Evolutionary conservation across 106 monocot species (phyloP), one percentile per base, ranked within the genome.

Genomic region (Acanthochlamys bracteata): DNA sequence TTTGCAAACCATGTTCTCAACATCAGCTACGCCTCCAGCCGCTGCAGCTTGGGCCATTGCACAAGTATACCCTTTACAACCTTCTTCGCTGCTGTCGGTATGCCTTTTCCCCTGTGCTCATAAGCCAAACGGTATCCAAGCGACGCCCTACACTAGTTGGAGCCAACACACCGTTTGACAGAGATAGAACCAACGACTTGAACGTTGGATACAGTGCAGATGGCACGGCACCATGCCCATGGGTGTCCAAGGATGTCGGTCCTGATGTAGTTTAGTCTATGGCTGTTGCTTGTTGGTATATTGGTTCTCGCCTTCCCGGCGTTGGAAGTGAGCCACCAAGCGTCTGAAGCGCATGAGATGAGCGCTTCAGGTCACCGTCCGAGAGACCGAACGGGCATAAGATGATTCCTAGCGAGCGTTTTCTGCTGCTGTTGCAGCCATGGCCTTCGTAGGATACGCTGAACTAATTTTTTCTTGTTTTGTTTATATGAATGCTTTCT

Each of bases 171-270:
- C 2, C 59, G 59, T 52, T 52, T 61, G 67, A 73, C 68, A 13
- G 73, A 78, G 24, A 85, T 69, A 39, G 66, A 72, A 8, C 85
- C 85, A 4, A 85, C 71, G 17, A 77, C 58, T 9, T 25, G 63
- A 64, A 25, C 73, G 49, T 49, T 9, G 49, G 49, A 12, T 25
- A 53, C n/a, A 76, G 20, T 49, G 64, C 82, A 86, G 62, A 86
- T 79, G 68, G 82, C 76, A 14, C 79, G 75, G 67, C 66, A 76
- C 33, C 33, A 86, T 0, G 86, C n/a, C 71, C 70, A 86, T 0
- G 86, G 86, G 60, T 75, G 76, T 4, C 76, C 63, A 11, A 79
- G 7, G 63, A 82, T 51, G 39, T 70, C 64, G 65, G 42, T 45
- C 17, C 46, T 55, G 39, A 86, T 66, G 86, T 76, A 76, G 49